Base-by-base conservation (phyloP, 78 protist species). In the Speleostelium caveatum region DNA sequence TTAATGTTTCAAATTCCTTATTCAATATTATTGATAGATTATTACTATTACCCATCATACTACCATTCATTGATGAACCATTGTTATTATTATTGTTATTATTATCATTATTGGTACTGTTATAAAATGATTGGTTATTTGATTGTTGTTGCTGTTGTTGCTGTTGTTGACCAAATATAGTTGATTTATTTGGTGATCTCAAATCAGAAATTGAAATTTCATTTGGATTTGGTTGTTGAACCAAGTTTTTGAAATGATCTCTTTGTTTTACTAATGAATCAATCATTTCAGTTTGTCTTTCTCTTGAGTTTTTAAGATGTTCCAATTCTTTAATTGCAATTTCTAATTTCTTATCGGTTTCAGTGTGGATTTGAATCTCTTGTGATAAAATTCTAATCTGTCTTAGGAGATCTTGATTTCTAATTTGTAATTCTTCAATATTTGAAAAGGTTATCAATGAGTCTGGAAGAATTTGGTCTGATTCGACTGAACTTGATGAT, bases 381-480 rank as follows among this genome's bases (percentile, higher is more conserved):
- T 83, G 68, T 36, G 26, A 1, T 45, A 83, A 75, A 14, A n/a
- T 30, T 67, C 91, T 67, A 38, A 69, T 58, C 33, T 69, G 62
- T 67, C 73, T 67, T 1, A 83, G 30, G 0, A 83, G 32, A 19
- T 68, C 91, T 69, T 69, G 78, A 45, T 83, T 83, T 69, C 73
- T 83, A 10, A 69, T 22, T 53, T 83, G 91, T 28, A 83, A 49
- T 3, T 83, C 91, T 39, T 83, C 91, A 42, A 83, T 83, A 16
- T 69, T 83, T 30, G 49, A 26, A 59, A 69, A 83, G 1, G 91
- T 83, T 6, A 83, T 45, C 4, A 83, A 58, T 21, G 79, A 69
- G 33, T 83, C 91, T 42, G 91, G 91, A 17, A 83, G 67, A 22
- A 83, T 83, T 69, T 72, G 61, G 42, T 83, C 91, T 1, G 33